These are phyloP conservation scores for Huntiella abstrusa DNA, from an alignment of 2,329 filamentous ascomycete species.

Conservation along the genomic window DNA sequence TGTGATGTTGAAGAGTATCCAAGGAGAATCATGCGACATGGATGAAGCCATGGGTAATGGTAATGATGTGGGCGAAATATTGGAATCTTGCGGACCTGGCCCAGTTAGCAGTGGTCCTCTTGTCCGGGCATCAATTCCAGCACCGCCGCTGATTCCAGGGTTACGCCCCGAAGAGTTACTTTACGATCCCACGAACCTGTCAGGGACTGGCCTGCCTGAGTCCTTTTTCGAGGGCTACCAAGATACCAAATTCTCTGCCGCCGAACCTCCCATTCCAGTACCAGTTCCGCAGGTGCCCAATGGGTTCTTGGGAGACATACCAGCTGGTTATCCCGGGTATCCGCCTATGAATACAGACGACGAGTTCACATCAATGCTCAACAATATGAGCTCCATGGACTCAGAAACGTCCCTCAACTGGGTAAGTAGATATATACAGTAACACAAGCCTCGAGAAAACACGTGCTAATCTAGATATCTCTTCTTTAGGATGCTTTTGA, in stretches of 20 bases:
- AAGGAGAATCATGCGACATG: neutral
- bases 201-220: neutral
- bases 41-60: neutral
- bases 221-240: neutral
- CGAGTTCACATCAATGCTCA: slow-evolving; percentile 26
- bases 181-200: neutral
- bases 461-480: neutral
- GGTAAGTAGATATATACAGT: slow-evolving; percentile 19
- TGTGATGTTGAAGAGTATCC: slow-evolving; percentile 65
- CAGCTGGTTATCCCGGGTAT: neutral
- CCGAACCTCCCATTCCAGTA: no score
- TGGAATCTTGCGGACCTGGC: neutral
- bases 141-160: neutral
- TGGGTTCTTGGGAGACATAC: neutral
- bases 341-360: neutral
- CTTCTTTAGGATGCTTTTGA: slow-evolving; percentile 32
- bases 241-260: no score
- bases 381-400: slow-evolving; percentile 21
- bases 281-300: neutral
- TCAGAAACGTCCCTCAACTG: slow-evolving; percentile 23
- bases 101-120: neutral
- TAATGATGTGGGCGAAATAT: neutral
- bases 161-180: no score
- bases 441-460: neutral
- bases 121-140: neutral